phyloP scores from a whole-genome alignment of 768 basidiomycete species.

The Pleurotus giganteus region DNA sequence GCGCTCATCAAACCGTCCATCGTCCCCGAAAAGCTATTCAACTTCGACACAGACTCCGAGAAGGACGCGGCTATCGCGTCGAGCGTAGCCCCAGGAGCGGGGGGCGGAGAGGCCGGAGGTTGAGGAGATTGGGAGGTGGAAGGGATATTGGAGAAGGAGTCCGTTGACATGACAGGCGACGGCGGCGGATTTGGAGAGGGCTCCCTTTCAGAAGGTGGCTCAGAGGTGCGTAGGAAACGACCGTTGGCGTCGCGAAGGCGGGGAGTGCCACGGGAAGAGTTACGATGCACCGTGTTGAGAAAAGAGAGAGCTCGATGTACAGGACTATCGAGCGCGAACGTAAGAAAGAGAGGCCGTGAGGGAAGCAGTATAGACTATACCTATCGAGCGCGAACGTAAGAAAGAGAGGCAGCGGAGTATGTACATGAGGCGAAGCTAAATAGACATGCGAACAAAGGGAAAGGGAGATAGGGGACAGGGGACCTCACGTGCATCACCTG shows the following conservation, averaged over 20 bases:
- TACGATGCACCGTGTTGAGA: background rate
- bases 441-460: background rate
- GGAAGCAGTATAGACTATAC: background rate
- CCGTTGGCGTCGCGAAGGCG: background rate
- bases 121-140: background rate
- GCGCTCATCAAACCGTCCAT: no score
- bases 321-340: constrained; percentile 2
- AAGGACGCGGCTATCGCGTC: background rate
- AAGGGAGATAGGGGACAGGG: background rate
- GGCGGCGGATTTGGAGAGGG: background rate
- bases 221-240: background rate
- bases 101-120: background rate
- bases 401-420: background rate
- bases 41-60: background rate
- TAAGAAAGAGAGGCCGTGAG: background rate
- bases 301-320: constrained; percentile 2
- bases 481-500: background rate
- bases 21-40: no score
- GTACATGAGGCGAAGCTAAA: no score
- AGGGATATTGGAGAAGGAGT: background rate
- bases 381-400: constrained; percentile 5
- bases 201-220: background rate
- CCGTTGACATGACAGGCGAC: background rate
- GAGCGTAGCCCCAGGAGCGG: background rate
- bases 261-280: background rate